These are phyloP conservation scores for Lipomyces orientalis DNA, from an alignment of 805 yeast genomes.

Conservation along the genomic window DNA sequence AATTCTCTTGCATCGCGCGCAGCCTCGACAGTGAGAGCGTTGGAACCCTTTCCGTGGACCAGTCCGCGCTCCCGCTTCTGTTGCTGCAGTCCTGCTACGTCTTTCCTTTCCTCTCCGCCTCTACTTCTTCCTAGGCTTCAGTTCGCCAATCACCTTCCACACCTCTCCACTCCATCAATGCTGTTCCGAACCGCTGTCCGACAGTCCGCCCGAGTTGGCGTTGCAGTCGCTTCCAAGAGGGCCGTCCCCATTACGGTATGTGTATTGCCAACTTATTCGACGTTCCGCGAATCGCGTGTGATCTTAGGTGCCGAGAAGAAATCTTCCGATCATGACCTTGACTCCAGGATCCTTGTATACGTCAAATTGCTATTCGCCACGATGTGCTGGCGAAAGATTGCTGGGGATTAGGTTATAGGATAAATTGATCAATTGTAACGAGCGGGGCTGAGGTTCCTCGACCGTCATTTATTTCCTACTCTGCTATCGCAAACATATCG, in stretches of 20 bases:
- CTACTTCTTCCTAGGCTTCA: conserved; percentile 19
- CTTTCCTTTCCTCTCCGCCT: conserved; percentile 12
- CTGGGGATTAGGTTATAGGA: not conserved
- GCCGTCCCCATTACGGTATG: conserved; percentile 44
- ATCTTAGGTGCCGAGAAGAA: not conserved
- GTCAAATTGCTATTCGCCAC: not conserved
- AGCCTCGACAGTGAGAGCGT: not conserved
- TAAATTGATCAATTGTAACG: not conserved
- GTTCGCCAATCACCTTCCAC: conserved; percentile 19
- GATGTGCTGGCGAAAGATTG: not conserved
- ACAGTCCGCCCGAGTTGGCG: conserved; percentile 49
- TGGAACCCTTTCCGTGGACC: not conserved
- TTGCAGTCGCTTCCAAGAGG: conserved; percentile 45
- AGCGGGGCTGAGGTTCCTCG: not conserved
- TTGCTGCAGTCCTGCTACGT: not conserved
- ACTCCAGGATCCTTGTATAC: not conserved
- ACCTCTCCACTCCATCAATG: conserved; percentile 28
- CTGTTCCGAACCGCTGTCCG: conserved; percentile 51
- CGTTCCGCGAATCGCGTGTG: not conserved
- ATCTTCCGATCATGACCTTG: not conserved
- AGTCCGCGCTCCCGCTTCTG: not conserved
- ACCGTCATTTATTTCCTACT: not conserved
- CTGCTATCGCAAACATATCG: not conserved
- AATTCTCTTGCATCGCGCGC: conserved; percentile 2
- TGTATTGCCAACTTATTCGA: conserved; percentile 12